Percentiles rank a stretch among this genome's conserved stretches.
These are phyloP conservation scores for Colletotrichum echinochloae DNA, from an alignment of 2,329 filamentous ascomycete species.

Conservation along the genomic window DNA sequence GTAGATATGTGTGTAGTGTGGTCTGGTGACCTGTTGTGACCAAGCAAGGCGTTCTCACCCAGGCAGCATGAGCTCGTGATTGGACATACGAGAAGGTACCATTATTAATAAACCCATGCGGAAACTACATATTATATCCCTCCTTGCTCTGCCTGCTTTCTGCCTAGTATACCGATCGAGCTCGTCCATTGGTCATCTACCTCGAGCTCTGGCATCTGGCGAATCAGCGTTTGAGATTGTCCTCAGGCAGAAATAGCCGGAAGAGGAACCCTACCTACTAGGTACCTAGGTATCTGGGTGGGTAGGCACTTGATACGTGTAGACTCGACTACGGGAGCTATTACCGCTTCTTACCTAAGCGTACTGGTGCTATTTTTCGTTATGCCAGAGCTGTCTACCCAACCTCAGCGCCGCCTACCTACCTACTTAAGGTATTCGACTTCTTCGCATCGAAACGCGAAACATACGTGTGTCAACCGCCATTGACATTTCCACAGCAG, in stretches of 20 bases:
- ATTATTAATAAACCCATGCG: neutral
- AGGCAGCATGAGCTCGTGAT: neutral
- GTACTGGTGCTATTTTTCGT: neutral
- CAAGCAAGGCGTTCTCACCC: conserved; percentile 3
- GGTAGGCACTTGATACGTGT: too few species aligned
- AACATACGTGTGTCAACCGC: conserved; percentile 3
- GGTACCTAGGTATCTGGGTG: too few species aligned
- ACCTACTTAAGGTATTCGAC: conserved; percentile 20
- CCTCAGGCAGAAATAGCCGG: conserved; percentile 29
- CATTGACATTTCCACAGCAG: neutral
- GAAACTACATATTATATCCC: conserved; percentile 16
- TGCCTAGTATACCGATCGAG: conserved; percentile 1
- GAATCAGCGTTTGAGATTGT: conserved; percentile 10
- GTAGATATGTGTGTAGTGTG: too few species aligned
- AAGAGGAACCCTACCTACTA: conserved; percentile 1
- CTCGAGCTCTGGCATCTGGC: neutral
- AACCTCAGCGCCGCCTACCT: conserved; percentile 1
- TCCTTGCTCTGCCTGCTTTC: conserved; percentile 9
- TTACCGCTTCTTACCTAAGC: conserved; percentile 15
- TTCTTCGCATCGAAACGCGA: conserved; percentile 6
- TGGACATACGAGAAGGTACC: neutral
- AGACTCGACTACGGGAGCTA: neutral
- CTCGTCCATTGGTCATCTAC: conserved; percentile 16
- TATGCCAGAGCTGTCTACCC: neutral
- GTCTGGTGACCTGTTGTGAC: conserved; percentile 7